These are phyloP conservation scores for Mortierella claussenii DNA, from an alignment of 192 early-diverging fungal species.

Conservation along the genomic window DNA sequence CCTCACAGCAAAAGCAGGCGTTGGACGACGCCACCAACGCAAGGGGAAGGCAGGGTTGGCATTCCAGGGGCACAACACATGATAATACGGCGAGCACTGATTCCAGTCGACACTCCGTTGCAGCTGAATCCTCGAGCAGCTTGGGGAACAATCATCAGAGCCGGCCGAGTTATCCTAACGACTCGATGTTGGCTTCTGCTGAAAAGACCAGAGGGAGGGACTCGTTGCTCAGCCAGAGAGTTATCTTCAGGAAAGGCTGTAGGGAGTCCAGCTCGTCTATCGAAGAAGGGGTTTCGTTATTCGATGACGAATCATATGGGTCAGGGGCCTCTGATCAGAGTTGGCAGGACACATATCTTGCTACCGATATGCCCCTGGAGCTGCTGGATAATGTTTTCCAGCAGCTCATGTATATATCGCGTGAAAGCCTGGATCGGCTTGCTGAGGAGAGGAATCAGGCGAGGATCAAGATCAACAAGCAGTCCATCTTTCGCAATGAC, in stretches of 20 bases:
- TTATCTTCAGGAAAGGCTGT: not conserved
- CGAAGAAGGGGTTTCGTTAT: not conserved
- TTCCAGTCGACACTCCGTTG: not conserved
- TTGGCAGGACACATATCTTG: constrained; percentile 15
- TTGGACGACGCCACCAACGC: too few relatives aligned
- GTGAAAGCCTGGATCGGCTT: constrained; percentile 1
- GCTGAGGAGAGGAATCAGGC: constrained; percentile 8
- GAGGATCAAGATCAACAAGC: constrained; percentile 7
- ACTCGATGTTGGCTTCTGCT: not conserved
- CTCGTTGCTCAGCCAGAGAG: not conserved
- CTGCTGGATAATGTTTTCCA: constrained; percentile 16
- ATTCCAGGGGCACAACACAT: too few relatives aligned
- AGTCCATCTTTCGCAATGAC: not conserved
- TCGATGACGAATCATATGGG: not conserved
- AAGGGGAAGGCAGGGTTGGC: too few relatives aligned
- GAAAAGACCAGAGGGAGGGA: not conserved
- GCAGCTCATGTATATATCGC: constrained; percentile 3
- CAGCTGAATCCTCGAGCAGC: not conserved
- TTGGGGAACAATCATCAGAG: not conserved
- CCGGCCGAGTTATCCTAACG: constrained; percentile 6
- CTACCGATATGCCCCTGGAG: constrained; percentile 25
- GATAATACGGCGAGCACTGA: too few relatives aligned
- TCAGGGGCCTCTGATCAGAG: not conserved
- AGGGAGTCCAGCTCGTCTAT: not conserved
- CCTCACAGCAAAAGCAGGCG: too few relatives aligned